A percentile compares a stretch with the other conserved stretches of the same genome.
These are phyloP conservation scores for Heliamphora ciliata DNA, from an alignment of 179 eudicot species.

Conservation along the genomic window DNA sequence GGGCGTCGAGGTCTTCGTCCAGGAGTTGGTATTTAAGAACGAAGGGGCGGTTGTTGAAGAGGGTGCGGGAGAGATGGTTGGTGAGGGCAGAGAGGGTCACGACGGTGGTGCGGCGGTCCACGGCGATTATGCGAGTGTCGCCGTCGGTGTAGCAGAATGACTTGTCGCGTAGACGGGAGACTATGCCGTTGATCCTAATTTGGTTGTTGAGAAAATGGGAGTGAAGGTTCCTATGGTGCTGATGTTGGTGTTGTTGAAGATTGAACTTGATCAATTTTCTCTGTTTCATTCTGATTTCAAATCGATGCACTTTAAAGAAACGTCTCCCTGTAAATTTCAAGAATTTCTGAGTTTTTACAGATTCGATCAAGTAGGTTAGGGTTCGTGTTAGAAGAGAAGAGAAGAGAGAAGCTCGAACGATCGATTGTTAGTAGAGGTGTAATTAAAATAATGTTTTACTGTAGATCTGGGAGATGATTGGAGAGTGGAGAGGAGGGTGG, in stretches of 20 bases:
- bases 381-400: background rate
- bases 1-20: constrained; percentile 63
- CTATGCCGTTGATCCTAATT: too few relatives aligned
- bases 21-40: constrained; percentile 71
- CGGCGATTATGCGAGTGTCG: too few relatives aligned
- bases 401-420: background rate
- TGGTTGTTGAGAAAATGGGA: too few relatives aligned
- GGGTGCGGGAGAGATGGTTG: constrained; percentile 44
- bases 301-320: background rate
- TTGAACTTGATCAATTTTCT: constrained; percentile 52
- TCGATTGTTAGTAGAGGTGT: too few relatives aligned
- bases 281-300: constrained; percentile 25
- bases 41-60: constrained; percentile 42
- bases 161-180: too few relatives aligned
- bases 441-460: too few relatives aligned
- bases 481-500: too few relatives aligned
- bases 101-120: too few relatives aligned
- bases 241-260: constrained; percentile 27
- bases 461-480: too few relatives aligned
- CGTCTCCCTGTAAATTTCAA: background rate
- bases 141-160: too few relatives aligned
- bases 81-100: constrained; percentile 25
- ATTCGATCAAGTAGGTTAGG: background rate
- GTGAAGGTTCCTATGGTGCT: constrained; percentile 21
- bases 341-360: background rate